Evolutionary conservation across 106 monocot species (phyloP).

Genomic region (Allium fistulosum): DNA sequence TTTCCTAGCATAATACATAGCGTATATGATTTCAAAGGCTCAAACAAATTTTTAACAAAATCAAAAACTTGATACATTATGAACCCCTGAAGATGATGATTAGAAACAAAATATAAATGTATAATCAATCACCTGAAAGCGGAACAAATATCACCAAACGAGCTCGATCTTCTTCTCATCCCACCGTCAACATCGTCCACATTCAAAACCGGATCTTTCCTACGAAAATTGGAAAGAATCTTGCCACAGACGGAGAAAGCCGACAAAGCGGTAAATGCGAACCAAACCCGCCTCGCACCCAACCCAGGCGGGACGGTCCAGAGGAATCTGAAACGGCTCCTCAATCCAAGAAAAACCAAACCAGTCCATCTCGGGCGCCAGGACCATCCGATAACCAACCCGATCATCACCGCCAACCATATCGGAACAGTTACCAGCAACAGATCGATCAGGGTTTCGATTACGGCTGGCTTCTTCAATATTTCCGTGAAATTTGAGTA

Average conservation of each 20-base stretch:
- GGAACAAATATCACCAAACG: neutral
- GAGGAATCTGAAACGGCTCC: slow-evolving; percentile 47
- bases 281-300: slow-evolving; percentile 80
- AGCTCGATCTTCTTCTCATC: neutral
- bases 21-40: too few species aligned
- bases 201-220: slow-evolving; percentile 17
- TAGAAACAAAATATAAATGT: too few species aligned
- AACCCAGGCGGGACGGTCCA: slow-evolving; percentile 73
- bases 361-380: slow-evolving; percentile 98
- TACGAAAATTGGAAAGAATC: slow-evolving; percentile 54
- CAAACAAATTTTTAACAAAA: too few species aligned
- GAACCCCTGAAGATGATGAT: too few species aligned
- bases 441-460: slow-evolving; percentile 68
- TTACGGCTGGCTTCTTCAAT: slow-evolving; percentile 61
- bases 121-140: slow-evolving; percentile 4
- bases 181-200: neutral
- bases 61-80: too few species aligned
- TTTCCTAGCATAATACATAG: too few species aligned
- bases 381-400: slow-evolving; percentile 90
- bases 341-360: slow-evolving; percentile 72
- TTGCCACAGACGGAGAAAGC: slow-evolving; percentile 71
- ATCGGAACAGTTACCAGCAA: slow-evolving; percentile 87
- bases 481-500: slow-evolving; percentile 44
- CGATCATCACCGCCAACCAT: slow-evolving; percentile 97
- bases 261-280: slow-evolving; percentile 91